Base-by-base conservation (phyloP, 2,329 filamentous ascomycete genomes). In the Aspergillus awamori region DNA sequence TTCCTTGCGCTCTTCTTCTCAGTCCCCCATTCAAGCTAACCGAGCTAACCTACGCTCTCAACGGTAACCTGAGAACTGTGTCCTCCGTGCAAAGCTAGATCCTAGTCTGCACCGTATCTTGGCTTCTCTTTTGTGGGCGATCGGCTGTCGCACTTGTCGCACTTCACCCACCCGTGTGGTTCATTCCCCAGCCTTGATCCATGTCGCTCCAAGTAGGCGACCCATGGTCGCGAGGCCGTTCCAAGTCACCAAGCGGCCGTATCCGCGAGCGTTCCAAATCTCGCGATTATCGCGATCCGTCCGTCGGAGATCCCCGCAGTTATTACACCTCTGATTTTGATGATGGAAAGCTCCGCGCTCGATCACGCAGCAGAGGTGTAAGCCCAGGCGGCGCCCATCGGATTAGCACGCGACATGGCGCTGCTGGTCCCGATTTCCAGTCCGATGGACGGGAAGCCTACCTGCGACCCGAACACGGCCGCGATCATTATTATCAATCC, bases 191-290 rank as follows among this genome's bases (percentile, higher is more conserved):
- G 41, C 41, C 51, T 28, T 20, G 36, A 62, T 57, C 63, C 65
- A 74, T 75, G 72, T 75, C 76, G 33, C 75, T 80, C 41, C 74
- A 76, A 58, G 76, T 78, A 55, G 66, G 74, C 59, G 76, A 78
- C 66, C 71, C 76, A 69, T 76, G 76, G 69, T 76, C 76, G 65
- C 78, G 79, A 59, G 76, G 74, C 63, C 75, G 80, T 58, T 81
- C 79, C 63, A 80, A 77, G 63, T 81, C 79, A 36, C 79, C 79
- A 36, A 69, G 74, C 59, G 76, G 77, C 28, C 73, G 74, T 33
- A 72, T 66, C 63, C 71, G 76, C 48, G 78, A 80, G 47, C 77
- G 77, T 61, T 80, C 79, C 49, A 74, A 74, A 57, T 80, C 79
- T 67, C 78, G 78, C 71, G 77, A 80, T 63, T 70, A 61, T 56